Evolutionary conservation across 805 yeast species (phyloP).

Genomic region (Debaryomyces hansenii): DNA sequence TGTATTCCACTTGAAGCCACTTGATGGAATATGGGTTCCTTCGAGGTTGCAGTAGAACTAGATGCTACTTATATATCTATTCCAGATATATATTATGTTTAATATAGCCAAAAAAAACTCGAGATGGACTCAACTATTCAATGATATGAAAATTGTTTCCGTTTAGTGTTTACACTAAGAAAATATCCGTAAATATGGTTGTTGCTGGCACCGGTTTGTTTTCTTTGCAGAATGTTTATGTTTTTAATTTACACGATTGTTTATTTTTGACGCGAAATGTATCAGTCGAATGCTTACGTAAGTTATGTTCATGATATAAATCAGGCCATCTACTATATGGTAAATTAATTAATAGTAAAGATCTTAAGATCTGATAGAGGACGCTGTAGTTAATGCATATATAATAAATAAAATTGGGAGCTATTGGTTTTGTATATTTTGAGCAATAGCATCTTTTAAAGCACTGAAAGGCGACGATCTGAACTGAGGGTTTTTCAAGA

Average conservation of each 20-base stretch:
- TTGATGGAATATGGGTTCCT: not conserved
- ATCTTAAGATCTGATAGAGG: too few species aligned
- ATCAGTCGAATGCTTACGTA: not conserved
- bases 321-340: too few species aligned
- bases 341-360: too few species aligned
- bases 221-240: not conserved
- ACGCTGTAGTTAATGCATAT: too few species aligned
- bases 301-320: not conserved
- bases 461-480: slow-evolving; percentile 65
- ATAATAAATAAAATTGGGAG: too few species aligned
- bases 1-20: not conserved
- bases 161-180: too few species aligned
- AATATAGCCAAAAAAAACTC: too few species aligned
- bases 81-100: too few species aligned
- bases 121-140: not conserved
- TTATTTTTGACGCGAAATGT: not conserved
- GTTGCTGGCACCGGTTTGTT: not conserved
- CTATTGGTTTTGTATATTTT: slow-evolving; percentile 11
- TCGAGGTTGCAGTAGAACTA: too few species aligned
- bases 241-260: not conserved
- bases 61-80: too few species aligned
- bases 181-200: too few species aligned
- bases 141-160: too few species aligned
- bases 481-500: slow-evolving; percentile 55
- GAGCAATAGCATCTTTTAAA: slow-evolving; percentile 53